Base-by-base conservation (phyloP, 2,329 filamentous ascomycete genomes). In the Tolypocladium album region DNA sequence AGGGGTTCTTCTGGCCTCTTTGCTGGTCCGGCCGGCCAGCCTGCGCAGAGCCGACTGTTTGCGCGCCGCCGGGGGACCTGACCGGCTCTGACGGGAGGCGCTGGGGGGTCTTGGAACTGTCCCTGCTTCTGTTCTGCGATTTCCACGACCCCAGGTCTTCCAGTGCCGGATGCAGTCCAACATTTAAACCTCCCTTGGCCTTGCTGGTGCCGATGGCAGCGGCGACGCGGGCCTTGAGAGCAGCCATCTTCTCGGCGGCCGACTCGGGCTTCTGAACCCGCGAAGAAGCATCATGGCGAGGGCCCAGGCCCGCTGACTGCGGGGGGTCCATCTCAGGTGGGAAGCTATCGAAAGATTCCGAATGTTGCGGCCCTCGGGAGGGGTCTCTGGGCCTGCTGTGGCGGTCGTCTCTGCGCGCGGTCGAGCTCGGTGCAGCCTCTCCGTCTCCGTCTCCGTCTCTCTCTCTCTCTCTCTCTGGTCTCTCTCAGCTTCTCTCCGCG, bases 221-320 rank as follows among this genome's bases (percentile, higher is more conserved):
- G 56, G 88, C 88, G 15, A 94, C 88, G 66, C 90, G 83, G 31
- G 89, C 89, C 72, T 88, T 92, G 70, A 95, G 82, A 52, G 88
- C 87, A 56, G 90, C 90, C 64, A 93, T 79, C 64, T 84, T 80
- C 73, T 90, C 80, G 69, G 87, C 80, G 64, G 83, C 78, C 22
- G 82, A 80, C 64, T 84, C 77, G 55, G 79, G 67, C 67, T 85
- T 80, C 68, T 83, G 79, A 39, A 86, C 74, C 62, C 82, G 77
- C 31, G 80, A 81, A 6, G 78, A 72, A 50, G 74, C 69, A 72
- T 86, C 83, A 66, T 81, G 80, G 55, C 80, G 81, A 61, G 82
- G 82, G 36, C 78, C 81, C n/a, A 85, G 76, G 59, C 81, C 78
- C 20, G 78, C 75, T 17, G 77, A 76, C 60, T 77, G 75, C 63